phyloP scores from a whole-genome alignment of 768 basidiomycete genomes.

The Leucocoprinus leucothites region DNA sequence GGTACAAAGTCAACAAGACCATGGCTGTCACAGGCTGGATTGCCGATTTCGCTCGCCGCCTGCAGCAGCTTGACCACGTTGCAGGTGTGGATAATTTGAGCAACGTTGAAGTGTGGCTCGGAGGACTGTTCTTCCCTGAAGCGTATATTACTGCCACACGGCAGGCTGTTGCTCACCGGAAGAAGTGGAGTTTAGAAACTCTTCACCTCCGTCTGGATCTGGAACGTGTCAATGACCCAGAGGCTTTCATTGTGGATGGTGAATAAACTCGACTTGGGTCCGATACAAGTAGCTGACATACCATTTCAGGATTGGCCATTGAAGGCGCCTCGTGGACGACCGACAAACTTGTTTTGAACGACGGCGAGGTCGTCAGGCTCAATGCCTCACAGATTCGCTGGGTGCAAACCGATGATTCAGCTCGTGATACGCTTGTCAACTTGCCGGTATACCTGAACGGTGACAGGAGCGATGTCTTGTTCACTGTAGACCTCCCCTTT shows the following conservation, averaged over 20 bases:
- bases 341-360: conserved; percentile 74
- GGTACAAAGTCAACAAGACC: conserved; percentile 82
- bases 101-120: conserved; percentile 85
- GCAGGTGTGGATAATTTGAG: conserved; percentile 58
- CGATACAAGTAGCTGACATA: conserved; percentile 12
- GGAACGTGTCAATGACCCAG: conserved; percentile 72
- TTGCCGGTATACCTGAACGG: conserved; percentile 92
- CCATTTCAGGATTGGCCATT: conserved; percentile 66
- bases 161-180: conserved; percentile 92
- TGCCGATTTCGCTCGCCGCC: conserved; percentile 71
- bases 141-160: conserved; percentile 95
- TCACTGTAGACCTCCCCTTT: conserved; percentile 84
- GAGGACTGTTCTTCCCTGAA: conserved; percentile 94
- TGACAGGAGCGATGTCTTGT: conserved; percentile 86
- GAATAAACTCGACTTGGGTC: conserved; percentile 22
- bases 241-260: conserved; percentile 89
- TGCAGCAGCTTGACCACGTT: conserved; percentile 80
- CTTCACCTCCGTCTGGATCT: conserved; percentile 78
- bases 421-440: conserved; percentile 52
- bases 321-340: conserved; percentile 81
- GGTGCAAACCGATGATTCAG: conserved; percentile 57
- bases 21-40: conserved; percentile 88
- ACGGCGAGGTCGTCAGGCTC: conserved; percentile 77
- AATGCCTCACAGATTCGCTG: conserved; percentile 84
- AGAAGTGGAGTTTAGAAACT: conserved; percentile 91